Evolutionary conservation across 106 monocot genomes (phyloP).

Genomic region (Chionographis japonica): DNA sequence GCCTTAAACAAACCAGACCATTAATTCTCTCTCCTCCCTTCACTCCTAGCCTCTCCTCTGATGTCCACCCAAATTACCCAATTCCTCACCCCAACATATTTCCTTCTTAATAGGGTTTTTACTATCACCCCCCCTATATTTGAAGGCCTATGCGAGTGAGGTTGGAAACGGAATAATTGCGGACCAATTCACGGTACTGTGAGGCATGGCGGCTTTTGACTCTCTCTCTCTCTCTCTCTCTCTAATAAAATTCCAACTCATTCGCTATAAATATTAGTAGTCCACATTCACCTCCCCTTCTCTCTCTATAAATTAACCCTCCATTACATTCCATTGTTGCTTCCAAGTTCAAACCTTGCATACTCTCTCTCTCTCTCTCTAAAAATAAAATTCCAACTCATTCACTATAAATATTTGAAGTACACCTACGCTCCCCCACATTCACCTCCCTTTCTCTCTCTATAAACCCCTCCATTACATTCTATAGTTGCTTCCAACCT

Average conservation of each 20-base stretch:
- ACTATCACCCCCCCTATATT: background rate
- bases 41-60: constrained; percentile 7
- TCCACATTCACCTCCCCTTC: background rate
- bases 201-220: constrained; percentile 13
- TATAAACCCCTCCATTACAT: background rate
- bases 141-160: background rate
- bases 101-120: too few species aligned
- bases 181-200: constrained; percentile 18
- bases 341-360: too few species aligned
- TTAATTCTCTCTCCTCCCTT: constrained; percentile 2
- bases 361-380: background rate
- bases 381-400: background rate
- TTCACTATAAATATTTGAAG: too few species aligned
- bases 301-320: too few species aligned
- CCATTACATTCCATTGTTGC: too few species aligned
- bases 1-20: background rate
- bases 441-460: constrained; percentile 3
- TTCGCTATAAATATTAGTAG: background rate
- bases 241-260: background rate
- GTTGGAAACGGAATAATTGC: constrained; percentile 2
- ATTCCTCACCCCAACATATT: background rate
- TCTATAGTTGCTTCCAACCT: too few species aligned
- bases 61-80: background rate
- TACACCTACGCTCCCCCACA: too few species aligned
- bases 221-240: constrained; percentile 1